Base-by-base conservation (phyloP, 1,139 yeast species). In the Suhomyces ambrosiae region DNA sequence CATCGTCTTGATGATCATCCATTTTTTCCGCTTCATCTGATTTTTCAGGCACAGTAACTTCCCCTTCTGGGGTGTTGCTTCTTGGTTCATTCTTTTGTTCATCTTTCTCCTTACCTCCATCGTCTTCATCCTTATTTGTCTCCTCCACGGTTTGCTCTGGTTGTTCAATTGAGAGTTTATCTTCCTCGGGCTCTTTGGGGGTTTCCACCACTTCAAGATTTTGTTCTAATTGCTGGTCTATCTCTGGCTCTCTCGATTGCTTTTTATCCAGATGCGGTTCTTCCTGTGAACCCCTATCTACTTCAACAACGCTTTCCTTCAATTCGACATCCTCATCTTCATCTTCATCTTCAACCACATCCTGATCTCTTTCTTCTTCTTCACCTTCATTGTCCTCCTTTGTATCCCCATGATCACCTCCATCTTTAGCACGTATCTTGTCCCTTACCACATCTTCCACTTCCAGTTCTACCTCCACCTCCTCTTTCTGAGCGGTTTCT, bases 221-320 rank as follows among this genome's bases (percentile, higher is more conserved):
- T 19, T 12, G 14, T 14, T 30, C 26, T 22, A 22, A 19, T 13
- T 16, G 47, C 33, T 15, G 61, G 57, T 18, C 52, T 48, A n/a
- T n/a, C n/a, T n/a, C n/a, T n/a, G n/a, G 18, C 14, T 13, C 19
- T 29, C 4, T 33, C 37, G 10, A 21, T 21, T 7, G 28, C 33
- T 10, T 16, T 24, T 23, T 15, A 12, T 14, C 15, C 14, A 12
- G 32, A 29, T 16, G n/a, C n/a, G n/a, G n/a, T n/a, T n/a, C n/a
- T n/a, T n/a, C n/a, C n/a, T n/a, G n/a, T n/a, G n/a, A n/a, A n/a
- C n/a, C n/a, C n/a, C n/a, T n/a, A n/a, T n/a, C n/a, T n/a, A n/a
- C n/a, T n/a, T n/a, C n/a, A n/a, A n/a, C n/a, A n/a, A 12, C 11
- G 10, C 11, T 6, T 10, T 23, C 24, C n/a, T 9, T n/a, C 24